Evolutionary conservation across 2,329 filamentous ascomycete genomes (phyloP), one percentile per base, ranked within the genome.

Genomic region (Penicillium psychrosexuale): DNA sequence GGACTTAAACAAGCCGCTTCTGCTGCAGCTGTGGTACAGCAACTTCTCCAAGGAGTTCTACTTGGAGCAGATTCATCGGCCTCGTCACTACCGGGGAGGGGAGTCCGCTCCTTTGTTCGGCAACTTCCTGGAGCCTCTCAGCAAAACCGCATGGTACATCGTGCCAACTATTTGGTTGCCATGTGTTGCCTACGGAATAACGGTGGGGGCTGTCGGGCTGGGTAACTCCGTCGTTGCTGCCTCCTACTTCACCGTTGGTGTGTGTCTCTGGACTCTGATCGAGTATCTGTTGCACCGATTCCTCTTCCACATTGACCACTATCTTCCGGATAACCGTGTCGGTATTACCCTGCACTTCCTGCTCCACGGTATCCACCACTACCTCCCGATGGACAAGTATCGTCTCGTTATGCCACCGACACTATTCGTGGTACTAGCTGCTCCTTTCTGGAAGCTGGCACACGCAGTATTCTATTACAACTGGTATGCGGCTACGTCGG

Each of bases 341-440:
- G 88, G 84, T 61, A 80, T 99, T 56, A 96, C 91, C 0, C 65
- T 88, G 19, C 94, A 99, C 73, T 99, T 99, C 77, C 77, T 97
- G 38, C 88, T 99, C 27, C 94, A 99, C 67, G 94, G 94, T 60
- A 90, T 99, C 60, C 94, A 99, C 71, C 94, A 99, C 75, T 99
- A 97, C 75, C 83, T 99, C 5, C 94, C 94, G n/a, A 97, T 99
- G 94, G 94, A 99, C 78, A 93, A 88, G 70, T 93, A 96, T 67
- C 87, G 94, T 57, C 86, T 99, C 9, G 94, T 99, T 61, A 97
- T 99, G 94, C 94, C 94, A 1, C 94, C 94, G 0, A 84, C 90
- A 0, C 80, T 99, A 3, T 97, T 99, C 70, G 59, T 93, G 24
- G 82, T 84, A 12, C 85, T 99, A 19, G 93, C 93, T 6, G 82